Base-by-base conservation (phyloP, 2,329 filamentous ascomycete genomes). In the Magnaporthiopsis poae region DNA sequence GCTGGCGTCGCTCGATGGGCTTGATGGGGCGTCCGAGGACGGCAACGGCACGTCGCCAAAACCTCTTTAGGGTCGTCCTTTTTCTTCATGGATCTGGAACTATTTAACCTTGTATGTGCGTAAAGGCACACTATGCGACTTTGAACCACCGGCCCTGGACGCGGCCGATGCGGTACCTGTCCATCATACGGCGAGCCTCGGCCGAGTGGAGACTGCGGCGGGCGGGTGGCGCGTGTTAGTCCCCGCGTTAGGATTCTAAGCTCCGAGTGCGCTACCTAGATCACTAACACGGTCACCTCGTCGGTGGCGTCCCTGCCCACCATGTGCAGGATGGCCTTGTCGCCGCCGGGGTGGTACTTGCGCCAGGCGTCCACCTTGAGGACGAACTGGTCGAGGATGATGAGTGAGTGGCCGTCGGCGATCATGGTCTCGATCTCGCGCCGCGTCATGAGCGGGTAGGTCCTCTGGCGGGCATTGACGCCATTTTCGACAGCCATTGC, bases 231-330 rank as follows among this genome's bases (percentile, higher is more conserved):
- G 31, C 31, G 31, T 31, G 31, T n/a, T n/a, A 70, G 62, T 56
- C 39, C 35, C 35, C 52, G 56, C 31, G 31, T 46, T 8, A 25
- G 39, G 8, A 9, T 39, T 21, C 12, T 3, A 18, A 3, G 21
- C 1, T 9, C 35, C 35, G 12, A 12, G n/a, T 2, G 3, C 21
- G n/a, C 9, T n/a, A n/a, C n/a, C n/a, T 13, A 36, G 0, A 18
- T 4, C 31, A 81, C 89, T 64, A 84, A 97, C 91, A 89, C 91
- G 76, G 89, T 91, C 69, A 98, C 88, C 78, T 98, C 95, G 76
- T 97, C 93, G 13, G 94, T 97, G 64, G 92, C 94, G 85, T 96
- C 92, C 78, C 90, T 87, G 69, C 92, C 92, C 68, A 98, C 86
- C 92, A 97, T 95, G 75, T 99, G 95, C 75, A 87, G 81, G 70